Conservation (phyloP, 768 basidiomycete species). For the Boletus reticulatus region DNA sequence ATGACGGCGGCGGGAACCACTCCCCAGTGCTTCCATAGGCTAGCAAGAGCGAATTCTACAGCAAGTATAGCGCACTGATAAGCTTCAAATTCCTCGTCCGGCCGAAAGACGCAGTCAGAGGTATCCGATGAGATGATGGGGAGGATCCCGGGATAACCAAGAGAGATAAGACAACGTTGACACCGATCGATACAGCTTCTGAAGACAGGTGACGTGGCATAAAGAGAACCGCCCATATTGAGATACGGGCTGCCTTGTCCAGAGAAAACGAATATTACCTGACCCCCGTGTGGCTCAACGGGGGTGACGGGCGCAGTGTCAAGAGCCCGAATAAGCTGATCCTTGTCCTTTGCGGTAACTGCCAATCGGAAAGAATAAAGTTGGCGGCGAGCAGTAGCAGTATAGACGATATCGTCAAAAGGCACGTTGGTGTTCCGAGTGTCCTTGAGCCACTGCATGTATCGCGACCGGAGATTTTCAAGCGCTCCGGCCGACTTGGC, state of each 20-base stretch:
- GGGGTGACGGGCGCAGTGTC: conserved; percentile 33
- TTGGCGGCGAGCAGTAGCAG: conserved; percentile 63
- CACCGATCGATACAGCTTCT: conserved; percentile 55
- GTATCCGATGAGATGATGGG: conserved; percentile 37
- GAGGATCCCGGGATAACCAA: conserved; percentile 52
- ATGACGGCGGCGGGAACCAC: conserved; percentile 56
- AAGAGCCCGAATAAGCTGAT: conserved; percentile 49
- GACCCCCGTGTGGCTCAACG: conserved; percentile 24
- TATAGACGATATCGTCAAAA: conserved; percentile 60
- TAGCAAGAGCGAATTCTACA: conserved; percentile 60
- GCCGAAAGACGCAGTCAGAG: conserved; percentile 18
- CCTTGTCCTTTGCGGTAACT: conserved; percentile 40
- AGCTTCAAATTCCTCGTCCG: conserved; percentile 41
- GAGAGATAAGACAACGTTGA: conserved; percentile 44
- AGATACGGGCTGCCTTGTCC: conserved; percentile 70
- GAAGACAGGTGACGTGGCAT: conserved; percentile 48
- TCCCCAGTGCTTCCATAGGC: conserved; percentile 71
- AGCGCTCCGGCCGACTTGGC: conserved; percentile 52
- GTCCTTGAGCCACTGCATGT: conserved; percentile 47
- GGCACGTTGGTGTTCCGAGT: conserved; percentile 20
- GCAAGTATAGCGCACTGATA: conserved; percentile 57
- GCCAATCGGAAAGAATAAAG: conserved; percentile 52
- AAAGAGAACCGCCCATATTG: conserved; percentile 62
- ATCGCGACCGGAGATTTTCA: conserved; percentile 44
- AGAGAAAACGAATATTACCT: conserved; percentile 65